Base-by-base conservation (phyloP, 1,139 yeast species). In the Candida sojae region DNA sequence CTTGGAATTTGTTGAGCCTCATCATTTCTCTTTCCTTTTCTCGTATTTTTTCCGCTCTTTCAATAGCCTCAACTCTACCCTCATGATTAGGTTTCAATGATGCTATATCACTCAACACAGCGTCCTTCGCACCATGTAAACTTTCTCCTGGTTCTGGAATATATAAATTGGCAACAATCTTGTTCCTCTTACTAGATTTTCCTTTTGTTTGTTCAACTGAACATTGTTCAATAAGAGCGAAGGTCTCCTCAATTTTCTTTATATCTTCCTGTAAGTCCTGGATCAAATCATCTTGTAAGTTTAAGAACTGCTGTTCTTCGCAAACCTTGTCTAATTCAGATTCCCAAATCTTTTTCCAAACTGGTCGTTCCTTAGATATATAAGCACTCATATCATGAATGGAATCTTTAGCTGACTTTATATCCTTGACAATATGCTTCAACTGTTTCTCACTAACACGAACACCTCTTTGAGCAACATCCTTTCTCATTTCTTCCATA, bases 291-390 rank as follows among this genome's bases (percentile, higher is more conserved):
- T 89, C 97, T 64, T 93, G 98, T 31, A 91, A 76, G 53, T 88
- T 88, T 68, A 92, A 83, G 62, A 90, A 90, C 57, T 92, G 96
- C 64, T 93, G 98, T 60, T 92, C 97, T 57, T 90, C 96, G 53
- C 96, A 88, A 23, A 93, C 95, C 41, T 86, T 85, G 55, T 90
- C 96, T 51, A 93, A 77, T 60, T 92, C 97, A 5, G 86, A 74
- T 63, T 92, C 97, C 98, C 99, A 93, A 28, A 90, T 85, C 57
- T 82, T 83, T 62, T 90, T 88, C 97, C 98, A 91, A 36, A 83
- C 83, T 4, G 91, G 85, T 56, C 87, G 87, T 60, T 91, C 98
- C 10, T 73, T 74, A 1, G 67, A 59, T 39, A 95, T 85, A 58
- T 82, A 91, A 6, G 67, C 69, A n/a, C 78, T 75, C 79, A 92